Conservation (phyloP, 352 stramenopile genomes). For the Phytopythium aichiense region DNA sequence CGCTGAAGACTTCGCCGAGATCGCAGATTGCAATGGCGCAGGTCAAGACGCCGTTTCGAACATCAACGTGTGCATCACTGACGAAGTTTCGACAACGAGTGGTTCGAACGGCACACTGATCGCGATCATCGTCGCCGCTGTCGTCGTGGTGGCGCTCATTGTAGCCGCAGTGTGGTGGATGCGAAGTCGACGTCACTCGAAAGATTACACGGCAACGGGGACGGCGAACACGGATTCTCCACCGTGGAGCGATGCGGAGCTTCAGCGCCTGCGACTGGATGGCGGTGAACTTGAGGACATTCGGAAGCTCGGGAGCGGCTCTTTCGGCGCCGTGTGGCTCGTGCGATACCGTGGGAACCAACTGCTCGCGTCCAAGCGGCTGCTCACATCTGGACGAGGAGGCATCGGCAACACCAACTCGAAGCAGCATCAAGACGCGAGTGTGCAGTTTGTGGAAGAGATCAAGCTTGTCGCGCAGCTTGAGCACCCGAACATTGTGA, state of each 20-base stretch:
- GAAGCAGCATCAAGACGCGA: background rate
- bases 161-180: too few species aligned
- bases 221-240: too few species aligned
- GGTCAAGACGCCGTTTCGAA: background rate
- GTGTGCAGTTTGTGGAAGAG: constrained; percentile 20
- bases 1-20: constrained; percentile 1
- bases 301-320: constrained; percentile 13
- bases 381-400: background rate
- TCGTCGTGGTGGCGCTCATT: too few species aligned
- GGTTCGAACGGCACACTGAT: too few species aligned
- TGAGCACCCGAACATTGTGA: constrained; percentile 25
- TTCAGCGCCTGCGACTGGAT: constrained; percentile 13
- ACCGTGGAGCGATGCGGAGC: constrained; percentile 17
- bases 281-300: constrained; percentile 17
- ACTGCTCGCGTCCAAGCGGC: constrained; percentile 21
- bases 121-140: too few species aligned
- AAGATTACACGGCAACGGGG: too few species aligned
- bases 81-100: background rate
- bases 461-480: constrained; percentile 27
- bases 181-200: too few species aligned
- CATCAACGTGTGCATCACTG: background rate
- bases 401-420: background rate
- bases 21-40: background rate
- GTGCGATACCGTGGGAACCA: constrained; percentile 16
- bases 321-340: constrained; percentile 18